These are phyloP conservation scores for Prosopis cineraria DNA, from an alignment of 306 rosid species.

Conservation along the genomic window DNA sequence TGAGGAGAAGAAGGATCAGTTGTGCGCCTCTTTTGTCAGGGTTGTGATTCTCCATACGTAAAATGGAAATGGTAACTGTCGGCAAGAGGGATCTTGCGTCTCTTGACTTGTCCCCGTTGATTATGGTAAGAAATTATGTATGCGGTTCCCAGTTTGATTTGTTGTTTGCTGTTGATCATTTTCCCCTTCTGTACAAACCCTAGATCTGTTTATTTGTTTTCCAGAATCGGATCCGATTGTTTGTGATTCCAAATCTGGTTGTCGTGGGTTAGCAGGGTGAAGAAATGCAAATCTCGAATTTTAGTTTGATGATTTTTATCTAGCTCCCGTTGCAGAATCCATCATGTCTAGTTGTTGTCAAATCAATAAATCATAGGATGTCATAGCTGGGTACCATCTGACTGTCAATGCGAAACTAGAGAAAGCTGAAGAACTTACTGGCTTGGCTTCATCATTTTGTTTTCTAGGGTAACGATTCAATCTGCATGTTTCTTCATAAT, in stretches of 20 bases:
- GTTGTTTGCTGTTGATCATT: neutral
- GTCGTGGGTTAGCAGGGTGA: neutral
- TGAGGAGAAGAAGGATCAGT: neutral
- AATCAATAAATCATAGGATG: no score
- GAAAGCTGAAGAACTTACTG: neutral
- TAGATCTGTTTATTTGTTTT: neutral
- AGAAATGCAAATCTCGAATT: neutral
- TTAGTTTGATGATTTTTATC: no score
- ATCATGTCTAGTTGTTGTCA: no score
- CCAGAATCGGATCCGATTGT: neutral
- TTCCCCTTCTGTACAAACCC: neutral
- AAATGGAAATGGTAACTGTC: neutral
- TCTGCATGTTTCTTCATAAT: neutral
- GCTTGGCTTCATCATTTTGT: neutral
- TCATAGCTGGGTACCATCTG: no score
- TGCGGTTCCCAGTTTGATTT: neutral
- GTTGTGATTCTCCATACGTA: neutral
- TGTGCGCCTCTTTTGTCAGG: neutral
- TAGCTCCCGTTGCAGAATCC: no score
- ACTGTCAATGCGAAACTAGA: neutral
- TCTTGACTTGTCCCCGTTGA: neutral
- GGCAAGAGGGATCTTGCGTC: neutral
- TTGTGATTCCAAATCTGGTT: neutral
- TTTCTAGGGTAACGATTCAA: neutral
- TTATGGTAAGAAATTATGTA: neutral